Percentiles rank a stretch among this genome's conserved stretches.
These are phyloP conservation scores for Lasiosphaeria miniovina DNA, from an alignment of 495 filamentous ascomycete species.

Conservation along the genomic window DNA sequence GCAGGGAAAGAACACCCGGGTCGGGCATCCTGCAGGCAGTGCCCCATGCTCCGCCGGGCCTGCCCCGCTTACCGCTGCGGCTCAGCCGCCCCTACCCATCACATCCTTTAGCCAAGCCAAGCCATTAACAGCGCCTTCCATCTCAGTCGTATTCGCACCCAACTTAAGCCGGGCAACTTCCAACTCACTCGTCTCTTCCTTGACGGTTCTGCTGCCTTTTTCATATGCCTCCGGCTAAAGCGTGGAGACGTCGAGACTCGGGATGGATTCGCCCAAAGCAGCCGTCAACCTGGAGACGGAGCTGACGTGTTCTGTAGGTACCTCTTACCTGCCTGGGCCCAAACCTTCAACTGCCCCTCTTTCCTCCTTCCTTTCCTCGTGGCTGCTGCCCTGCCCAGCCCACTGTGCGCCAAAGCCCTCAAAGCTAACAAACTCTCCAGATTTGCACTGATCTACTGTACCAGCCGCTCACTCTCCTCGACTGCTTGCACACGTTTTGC, in stretches of 20 bases:
- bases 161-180: background rate
- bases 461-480: constrained; percentile 91
- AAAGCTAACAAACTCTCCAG: constrained; percentile 39
- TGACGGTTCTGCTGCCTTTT: background rate
- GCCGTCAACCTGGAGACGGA: constrained; percentile 77
- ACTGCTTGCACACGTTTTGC: constrained; percentile 97
- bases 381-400: no score
- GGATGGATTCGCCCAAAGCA: constrained; percentile 24
- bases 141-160: no score
- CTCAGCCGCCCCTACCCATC: background rate
- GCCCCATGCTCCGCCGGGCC: background rate
- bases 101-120: background rate
- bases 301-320: constrained; percentile 83
- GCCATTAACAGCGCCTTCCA: no score
- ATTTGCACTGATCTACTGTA: constrained; percentile 96
- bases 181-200: background rate
- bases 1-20: background rate
- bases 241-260: background rate
- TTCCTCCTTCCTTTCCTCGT: no score
- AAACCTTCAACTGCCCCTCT: background rate
- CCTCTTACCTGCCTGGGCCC: background rate
- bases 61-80: background rate
- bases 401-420: no score
- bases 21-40: background rate
- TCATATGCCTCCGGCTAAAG: constrained; percentile 6